phyloP scores from a whole-genome alignment of 331 rosid species.

The Spiraea crenata region DNA sequence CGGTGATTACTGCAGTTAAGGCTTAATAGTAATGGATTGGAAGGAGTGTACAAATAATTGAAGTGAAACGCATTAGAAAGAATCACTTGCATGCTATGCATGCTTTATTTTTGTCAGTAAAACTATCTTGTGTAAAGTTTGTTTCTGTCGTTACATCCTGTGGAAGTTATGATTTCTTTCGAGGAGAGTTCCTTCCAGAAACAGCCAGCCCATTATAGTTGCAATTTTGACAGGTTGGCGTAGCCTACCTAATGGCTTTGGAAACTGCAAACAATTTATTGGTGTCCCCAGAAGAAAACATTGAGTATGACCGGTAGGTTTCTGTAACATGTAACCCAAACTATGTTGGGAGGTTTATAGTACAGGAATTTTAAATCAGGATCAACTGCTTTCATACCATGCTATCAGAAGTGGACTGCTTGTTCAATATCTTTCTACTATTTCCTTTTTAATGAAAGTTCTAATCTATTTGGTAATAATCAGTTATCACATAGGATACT shows the following conservation, averaged over 20 bases:
- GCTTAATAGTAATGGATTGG: not conserved
- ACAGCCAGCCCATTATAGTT: not conserved
- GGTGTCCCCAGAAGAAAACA: conserved; percentile 71
- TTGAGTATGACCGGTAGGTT: conserved; percentile 87
- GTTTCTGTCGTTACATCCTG: not conserved
- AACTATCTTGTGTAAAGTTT: not conserved
- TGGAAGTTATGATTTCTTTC: not conserved
- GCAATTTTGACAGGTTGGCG: conserved; percentile 68
- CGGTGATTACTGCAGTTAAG: not conserved
- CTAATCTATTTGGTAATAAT: not conserved
- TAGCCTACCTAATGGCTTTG: conserved; percentile 90
- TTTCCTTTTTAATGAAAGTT: not conserved
- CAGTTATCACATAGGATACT: not conserved
- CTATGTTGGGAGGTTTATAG: not conserved
- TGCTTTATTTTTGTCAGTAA: not conserved
- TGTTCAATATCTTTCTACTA: not conserved
- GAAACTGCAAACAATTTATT: conserved; percentile 67
- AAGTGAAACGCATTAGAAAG: not conserved
- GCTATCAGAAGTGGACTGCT: not conserved
- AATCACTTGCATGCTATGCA: not conserved
- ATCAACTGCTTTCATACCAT: not conserved
- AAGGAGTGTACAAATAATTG: not conserved
- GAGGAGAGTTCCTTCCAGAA: conserved; percentile 1
- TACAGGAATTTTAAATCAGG: not conserved
- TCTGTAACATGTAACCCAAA: conserved; percentile 7